phyloP scores from a whole-genome alignment of 371 early-diverging fungal species.

The Circinella umbellata region DNA sequence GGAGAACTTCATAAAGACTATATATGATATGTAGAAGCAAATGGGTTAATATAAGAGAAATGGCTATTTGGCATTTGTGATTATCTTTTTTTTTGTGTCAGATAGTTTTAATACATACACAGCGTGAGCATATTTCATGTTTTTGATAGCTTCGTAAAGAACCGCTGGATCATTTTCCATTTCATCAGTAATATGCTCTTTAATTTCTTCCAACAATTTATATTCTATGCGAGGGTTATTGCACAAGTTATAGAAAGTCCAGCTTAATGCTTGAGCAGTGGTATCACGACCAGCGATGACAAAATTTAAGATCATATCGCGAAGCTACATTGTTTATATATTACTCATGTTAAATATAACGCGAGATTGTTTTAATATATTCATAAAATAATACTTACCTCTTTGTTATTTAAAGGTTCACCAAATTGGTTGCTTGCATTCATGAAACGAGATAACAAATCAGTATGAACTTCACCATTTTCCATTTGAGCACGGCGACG shows the following conservation, averaged over 20 bases:
- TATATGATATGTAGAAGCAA: background rate
- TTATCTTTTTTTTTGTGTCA: slow-evolving; percentile 44
- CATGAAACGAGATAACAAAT: slow-evolving; percentile 68
- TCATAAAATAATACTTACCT: slow-evolving; percentile 14
- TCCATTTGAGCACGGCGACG: slow-evolving; percentile 36
- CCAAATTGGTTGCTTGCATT: slow-evolving; percentile 38
- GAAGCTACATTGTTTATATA: slow-evolving; percentile 28
- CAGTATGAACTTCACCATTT: slow-evolving; percentile 36
- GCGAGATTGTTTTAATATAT: background rate
- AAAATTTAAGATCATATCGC: slow-evolving; percentile 58
- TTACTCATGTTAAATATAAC: too few relatives aligned
- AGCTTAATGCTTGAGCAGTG: slow-evolving; percentile 74
- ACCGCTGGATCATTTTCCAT: slow-evolving; percentile 35
- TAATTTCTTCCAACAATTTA: slow-evolving; percentile 54
- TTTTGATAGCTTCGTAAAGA: slow-evolving; percentile 52
- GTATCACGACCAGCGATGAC: slow-evolving; percentile 71
- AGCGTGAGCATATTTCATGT: slow-evolving; percentile 42
- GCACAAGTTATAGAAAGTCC: slow-evolving; percentile 62
- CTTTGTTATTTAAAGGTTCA: slow-evolving; percentile 38
- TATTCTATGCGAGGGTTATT: slow-evolving; percentile 48
- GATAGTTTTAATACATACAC: slow-evolving; percentile 12
- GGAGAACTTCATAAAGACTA: slow-evolving; percentile 64
- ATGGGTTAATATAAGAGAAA: background rate
- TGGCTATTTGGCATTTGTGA: slow-evolving; percentile 20
- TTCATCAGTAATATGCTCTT: slow-evolving; percentile 33